phyloP scores from a whole-genome alignment of 495 filamentous ascomycete genomes.

The Massariosphaeria phaeospora region DNA sequence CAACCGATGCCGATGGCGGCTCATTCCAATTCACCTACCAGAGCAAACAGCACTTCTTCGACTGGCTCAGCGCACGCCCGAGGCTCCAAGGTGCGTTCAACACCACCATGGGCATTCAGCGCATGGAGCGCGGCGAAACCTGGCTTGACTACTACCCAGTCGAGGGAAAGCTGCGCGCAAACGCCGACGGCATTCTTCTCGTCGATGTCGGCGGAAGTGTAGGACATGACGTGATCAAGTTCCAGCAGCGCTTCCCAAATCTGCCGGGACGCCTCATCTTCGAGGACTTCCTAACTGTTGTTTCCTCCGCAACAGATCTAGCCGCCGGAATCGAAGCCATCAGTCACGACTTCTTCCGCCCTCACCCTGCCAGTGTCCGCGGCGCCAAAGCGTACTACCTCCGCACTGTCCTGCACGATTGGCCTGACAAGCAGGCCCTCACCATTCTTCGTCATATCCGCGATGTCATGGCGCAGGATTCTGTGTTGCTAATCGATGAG shows the following conservation, averaged over 20 bases:
- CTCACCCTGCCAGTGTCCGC: not conserved
- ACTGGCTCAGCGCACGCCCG: not conserved
- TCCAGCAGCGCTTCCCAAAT: not conserved
- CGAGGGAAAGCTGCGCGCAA: not conserved
- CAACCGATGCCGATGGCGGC: constrained; percentile 10
- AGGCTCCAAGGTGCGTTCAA: constrained; percentile 1
- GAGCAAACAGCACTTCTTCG: not conserved
- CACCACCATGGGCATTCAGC: not conserved
- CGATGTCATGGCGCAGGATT: constrained; percentile 1
- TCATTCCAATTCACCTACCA: constrained; percentile 1
- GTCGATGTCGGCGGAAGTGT: constrained; percentile 3
- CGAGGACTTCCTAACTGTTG: not conserved
- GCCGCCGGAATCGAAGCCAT: not conserved
- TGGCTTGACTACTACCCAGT: constrained; percentile 1
- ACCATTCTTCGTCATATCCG: not conserved
- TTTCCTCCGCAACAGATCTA: not conserved
- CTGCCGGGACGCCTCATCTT: not conserved
- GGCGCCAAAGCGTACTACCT: constrained; percentile 11
- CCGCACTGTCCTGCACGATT: constrained; percentile 8
- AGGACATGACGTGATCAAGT: not conserved
- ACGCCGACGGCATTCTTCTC: not conserved
- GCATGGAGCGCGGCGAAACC: not conserved
- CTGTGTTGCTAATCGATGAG: constrained; percentile 7
- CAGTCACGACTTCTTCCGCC: not conserved
- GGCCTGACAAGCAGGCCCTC: constrained; percentile 11